Percentiles rank a stretch among this genome's conserved stretches.
Evolutionary conservation across 352 stramenopile genomes (phyloP).

Genomic region (Pythium angustatum): DNA sequence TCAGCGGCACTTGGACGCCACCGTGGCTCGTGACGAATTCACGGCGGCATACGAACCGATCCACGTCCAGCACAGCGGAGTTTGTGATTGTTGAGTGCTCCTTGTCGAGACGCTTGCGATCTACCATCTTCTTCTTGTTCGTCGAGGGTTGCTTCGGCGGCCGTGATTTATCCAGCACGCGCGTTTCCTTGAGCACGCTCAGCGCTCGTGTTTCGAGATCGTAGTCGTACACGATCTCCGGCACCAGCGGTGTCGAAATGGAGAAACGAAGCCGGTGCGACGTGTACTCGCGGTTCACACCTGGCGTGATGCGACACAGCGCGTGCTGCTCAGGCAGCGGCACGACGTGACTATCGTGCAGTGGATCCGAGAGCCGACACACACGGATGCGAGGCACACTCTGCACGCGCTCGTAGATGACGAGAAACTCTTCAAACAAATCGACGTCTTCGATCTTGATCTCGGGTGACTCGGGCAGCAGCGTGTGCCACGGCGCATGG

Average conservation of each 20-base stretch:
- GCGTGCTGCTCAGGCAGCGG: conserved; percentile 56
- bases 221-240: conserved; percentile 83
- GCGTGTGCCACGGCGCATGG: conserved; percentile 38
- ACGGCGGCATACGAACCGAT: conserved; percentile 21
- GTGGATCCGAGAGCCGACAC: conserved; percentile 45
- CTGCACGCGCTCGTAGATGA: conserved; percentile 78
- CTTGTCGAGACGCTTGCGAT: background rate
- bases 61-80: conserved; percentile 13
- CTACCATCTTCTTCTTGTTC: conserved; percentile 1
- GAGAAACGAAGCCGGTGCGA: conserved; percentile 67
- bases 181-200: conserved; percentile 56
- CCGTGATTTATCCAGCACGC: conserved; percentile 1
- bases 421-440: conserved; percentile 74
- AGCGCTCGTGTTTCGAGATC: conserved; percentile 53
- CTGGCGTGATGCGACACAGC: conserved; percentile 62
- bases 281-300: conserved; percentile 79
- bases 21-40: conserved; percentile 29
- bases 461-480: conserved; percentile 52
- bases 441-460: conserved; percentile 91
- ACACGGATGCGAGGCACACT: conserved; percentile 80
- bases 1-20: conserved; percentile 62
- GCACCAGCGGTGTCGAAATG: conserved; percentile 68
- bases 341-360: conserved; percentile 41
- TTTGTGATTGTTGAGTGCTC: background rate
- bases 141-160: conserved; percentile 21